Conservation (phyloP, 352 stramenopile genomes). For the Globisporangium recalcitrans region DNA sequence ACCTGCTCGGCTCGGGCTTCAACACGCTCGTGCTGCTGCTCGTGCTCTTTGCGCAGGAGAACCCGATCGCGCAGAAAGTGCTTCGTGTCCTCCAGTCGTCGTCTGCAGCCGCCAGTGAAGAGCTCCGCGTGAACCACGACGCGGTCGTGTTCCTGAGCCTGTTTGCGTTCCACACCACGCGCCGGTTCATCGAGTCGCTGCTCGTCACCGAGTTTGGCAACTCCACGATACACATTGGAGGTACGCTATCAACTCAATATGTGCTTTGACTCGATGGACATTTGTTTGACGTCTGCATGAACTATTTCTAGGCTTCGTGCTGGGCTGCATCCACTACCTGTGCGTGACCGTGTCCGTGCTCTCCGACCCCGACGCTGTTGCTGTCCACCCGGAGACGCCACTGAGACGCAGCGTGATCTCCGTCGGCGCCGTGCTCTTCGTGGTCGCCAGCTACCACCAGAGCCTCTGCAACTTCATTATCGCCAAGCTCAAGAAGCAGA, state of each 20-base stretch:
- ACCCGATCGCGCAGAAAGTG: conserved; percentile 23
- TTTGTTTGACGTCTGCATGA: background rate
- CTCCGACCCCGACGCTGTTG: conserved; percentile 28
- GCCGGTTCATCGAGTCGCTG: conserved; percentile 53
- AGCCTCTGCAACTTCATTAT: conserved; percentile 50
- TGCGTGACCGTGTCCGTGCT: conserved; percentile 42
- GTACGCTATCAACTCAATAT: too few relatives aligned
- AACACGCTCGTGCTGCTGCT: conserved; percentile 33
- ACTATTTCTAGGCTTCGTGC: conserved; percentile 33
- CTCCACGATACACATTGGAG: conserved; percentile 50
- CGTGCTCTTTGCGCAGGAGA: conserved; percentile 26
- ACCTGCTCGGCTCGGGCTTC: conserved; percentile 47
- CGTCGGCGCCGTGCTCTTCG: conserved; percentile 31
- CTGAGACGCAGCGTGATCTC: conserved; percentile 16
- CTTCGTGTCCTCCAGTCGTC: conserved; percentile 33
- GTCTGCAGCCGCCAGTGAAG: background rate
- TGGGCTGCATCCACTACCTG: conserved; percentile 61
- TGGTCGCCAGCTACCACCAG: conserved; percentile 57
- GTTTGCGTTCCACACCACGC: conserved; percentile 46
- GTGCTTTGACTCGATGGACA: background rate
- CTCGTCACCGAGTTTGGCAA: conserved; percentile 65
- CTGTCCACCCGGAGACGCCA: conserved; percentile 17
- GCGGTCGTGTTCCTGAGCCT: conserved; percentile 40
- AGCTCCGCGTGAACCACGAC: conserved; percentile 33
- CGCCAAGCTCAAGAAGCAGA: conserved; percentile 47